phyloP scores from a whole-genome alignment of 2,329 filamentous ascomycete genomes.

The Ampelomyces quisqualis region DNA sequence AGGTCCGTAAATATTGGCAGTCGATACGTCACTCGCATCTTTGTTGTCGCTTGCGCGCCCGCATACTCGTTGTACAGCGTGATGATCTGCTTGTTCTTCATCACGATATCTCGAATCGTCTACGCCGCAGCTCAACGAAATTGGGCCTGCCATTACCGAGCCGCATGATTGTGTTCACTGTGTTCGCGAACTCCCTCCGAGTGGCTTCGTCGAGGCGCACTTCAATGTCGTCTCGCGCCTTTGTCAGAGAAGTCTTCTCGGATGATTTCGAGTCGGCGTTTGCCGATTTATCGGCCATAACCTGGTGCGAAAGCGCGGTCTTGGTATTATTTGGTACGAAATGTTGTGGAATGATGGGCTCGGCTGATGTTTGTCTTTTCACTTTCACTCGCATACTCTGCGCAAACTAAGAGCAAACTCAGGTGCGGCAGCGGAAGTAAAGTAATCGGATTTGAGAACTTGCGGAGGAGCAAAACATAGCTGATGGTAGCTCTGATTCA shows the following conservation, averaged over 20 bases:
- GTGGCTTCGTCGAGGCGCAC: not conserved
- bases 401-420: no score
- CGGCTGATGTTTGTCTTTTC: no score
- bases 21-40: constrained; percentile 1
- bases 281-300: not conserved
- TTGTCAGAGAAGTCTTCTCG: no score
- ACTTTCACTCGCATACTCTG: no score
- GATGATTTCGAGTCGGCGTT: not conserved
- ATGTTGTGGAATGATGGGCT: no score
- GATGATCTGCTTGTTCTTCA: not conserved
- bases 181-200: not conserved
- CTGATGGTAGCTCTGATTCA: no score
- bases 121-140: not conserved
- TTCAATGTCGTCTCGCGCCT: not conserved
- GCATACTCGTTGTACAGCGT: not conserved
- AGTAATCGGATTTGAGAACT: no score
- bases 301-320: not conserved
- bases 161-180: not conserved
- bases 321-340: no score
- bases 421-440: no score
- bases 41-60: not conserved
- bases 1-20: not conserved
- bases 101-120: not conserved
- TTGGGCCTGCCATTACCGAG: not conserved
- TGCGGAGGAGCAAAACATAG: no score